These are phyloP conservation scores for Botryotinia calthae DNA, from an alignment of 2,329 filamentous ascomycete genomes.

Conservation along the genomic window DNA sequence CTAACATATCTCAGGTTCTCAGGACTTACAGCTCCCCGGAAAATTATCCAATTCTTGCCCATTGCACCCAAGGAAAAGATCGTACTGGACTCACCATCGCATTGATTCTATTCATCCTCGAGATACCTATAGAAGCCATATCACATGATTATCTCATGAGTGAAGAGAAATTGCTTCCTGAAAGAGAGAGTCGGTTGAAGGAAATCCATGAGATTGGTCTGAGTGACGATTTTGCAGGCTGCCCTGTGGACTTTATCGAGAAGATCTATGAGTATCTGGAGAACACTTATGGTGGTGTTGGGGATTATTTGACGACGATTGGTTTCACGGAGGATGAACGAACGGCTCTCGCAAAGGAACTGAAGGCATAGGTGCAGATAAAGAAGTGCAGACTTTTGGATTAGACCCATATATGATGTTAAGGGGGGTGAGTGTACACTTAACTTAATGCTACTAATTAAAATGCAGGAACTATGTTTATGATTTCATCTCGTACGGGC, in stretches of 20 bases:
- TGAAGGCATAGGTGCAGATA: background rate
- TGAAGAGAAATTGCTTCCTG: constrained; percentile 56
- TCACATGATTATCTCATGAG: constrained; percentile 71
- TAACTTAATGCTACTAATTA: background rate
- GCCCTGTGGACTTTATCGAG: constrained; percentile 61
- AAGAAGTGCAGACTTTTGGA: background rate
- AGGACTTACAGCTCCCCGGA: constrained; percentile 46
- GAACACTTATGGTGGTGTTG: constrained; percentile 62
- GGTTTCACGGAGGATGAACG: constrained; percentile 50
- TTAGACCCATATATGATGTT: background rate
- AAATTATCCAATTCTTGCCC: constrained; percentile 65
- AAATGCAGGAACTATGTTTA: background rate
- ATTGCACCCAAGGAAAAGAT: constrained; percentile 90
- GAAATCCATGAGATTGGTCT: constrained; percentile 72
- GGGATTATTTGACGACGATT: constrained; percentile 61
- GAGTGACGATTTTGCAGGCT: constrained; percentile 68
- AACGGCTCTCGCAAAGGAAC: constrained; percentile 19
- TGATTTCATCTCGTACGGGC: background rate
- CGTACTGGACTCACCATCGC: constrained; percentile 71
- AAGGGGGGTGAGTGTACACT: background rate
- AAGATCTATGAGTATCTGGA: constrained; percentile 57
- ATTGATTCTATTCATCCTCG: constrained; percentile 63
- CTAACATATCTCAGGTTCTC: constrained; percentile 43
- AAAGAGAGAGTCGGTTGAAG: constrained; percentile 60
- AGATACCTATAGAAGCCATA: constrained; percentile 57